phyloP scores from a whole-genome alignment of 257 asterid species.

The Mentha longifolia region DNA sequence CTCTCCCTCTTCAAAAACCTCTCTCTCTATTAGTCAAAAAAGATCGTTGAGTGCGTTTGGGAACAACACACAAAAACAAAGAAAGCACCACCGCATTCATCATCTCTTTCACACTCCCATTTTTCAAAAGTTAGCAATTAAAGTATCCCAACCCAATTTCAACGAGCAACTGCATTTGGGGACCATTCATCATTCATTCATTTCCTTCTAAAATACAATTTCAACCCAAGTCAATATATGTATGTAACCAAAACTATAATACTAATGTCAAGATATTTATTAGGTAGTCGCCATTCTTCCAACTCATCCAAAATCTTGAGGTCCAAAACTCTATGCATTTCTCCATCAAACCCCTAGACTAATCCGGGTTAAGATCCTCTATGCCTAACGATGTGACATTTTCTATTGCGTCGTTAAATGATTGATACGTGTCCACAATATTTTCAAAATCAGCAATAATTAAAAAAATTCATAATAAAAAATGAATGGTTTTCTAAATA shows the following conservation, averaged over 20 bases:
- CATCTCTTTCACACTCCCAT: constrained; percentile 24
- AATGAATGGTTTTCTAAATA: no score
- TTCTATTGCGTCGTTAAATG: no score
- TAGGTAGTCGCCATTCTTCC: background rate
- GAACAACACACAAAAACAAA: constrained; percentile 30
- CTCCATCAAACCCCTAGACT: constrained; percentile 22
- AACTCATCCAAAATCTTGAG: constrained; percentile 1
- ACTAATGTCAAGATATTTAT: background rate
- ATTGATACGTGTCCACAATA: no score
- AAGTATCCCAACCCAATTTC: constrained; percentile 34
- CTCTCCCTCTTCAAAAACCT: constrained; percentile 17
- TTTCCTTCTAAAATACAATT: background rate
- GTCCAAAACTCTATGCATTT: background rate
- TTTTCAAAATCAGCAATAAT: no score
- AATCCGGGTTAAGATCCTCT: no score
- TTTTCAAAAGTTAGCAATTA: constrained; percentile 39
- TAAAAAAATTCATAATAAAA: no score
- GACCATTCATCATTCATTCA: constrained; percentile 13
- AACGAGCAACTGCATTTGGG: constrained; percentile 33
- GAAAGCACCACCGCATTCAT: constrained; percentile 9
- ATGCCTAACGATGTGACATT: no score
- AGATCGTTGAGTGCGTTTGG: constrained; percentile 44
- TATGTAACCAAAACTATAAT: background rate
- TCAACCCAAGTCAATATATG: background rate
- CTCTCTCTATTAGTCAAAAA: constrained; percentile 36